Base-by-base conservation (phyloP, 495 filamentous ascomycete genomes). In the Talaromyces borbonicus region DNA sequence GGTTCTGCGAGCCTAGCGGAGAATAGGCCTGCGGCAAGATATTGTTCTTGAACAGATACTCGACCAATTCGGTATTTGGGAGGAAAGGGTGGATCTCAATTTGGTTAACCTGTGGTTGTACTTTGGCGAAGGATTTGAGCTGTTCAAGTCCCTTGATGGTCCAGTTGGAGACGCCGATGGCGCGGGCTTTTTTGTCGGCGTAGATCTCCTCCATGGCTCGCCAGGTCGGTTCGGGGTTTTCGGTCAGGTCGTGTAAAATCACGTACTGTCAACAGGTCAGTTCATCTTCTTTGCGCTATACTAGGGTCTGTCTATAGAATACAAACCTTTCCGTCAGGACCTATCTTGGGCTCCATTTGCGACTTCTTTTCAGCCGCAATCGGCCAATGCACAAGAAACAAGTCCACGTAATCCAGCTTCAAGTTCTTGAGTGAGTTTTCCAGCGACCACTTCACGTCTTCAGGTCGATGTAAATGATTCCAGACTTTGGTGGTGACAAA, bases 1-100 rank as follows among this genome's bases (percentile, higher is more conserved):
- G 69, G 63, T 72, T 68, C 56, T 71, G 77, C 60, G 52, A 84
- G 44, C 81, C 83, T 15, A 96, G 71, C 3, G 87, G 83, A 2
- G 69, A 79, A 68, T 93, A 96, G 37, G 85, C 87, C 26, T 75
- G 63, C 9, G 81, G 74, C 8, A 86, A 72, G 56, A 96, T 90
- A 54, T 70, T 66, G 54, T 90, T 69, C 61, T 78, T 67, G 59
- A 78, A 77, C 60, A 83, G 81, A 69, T 78, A 87, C 16, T 73
- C 56, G 6, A 94, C 48, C 44, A 95, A 67, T 41, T 71, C 68
- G 6, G 64, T 60, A 66, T 84, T 88, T 66, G 92, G 88, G 44
- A 96, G 73, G 68, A 95, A 95, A n/a, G 87, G 84, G 63, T 95
- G 85, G 57, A 82, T 88, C 63, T 96, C 89, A 54, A 95, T 83